Base-by-base conservation (phyloP, 352 stramenopile species). In the Pythium chondricola region DNA sequence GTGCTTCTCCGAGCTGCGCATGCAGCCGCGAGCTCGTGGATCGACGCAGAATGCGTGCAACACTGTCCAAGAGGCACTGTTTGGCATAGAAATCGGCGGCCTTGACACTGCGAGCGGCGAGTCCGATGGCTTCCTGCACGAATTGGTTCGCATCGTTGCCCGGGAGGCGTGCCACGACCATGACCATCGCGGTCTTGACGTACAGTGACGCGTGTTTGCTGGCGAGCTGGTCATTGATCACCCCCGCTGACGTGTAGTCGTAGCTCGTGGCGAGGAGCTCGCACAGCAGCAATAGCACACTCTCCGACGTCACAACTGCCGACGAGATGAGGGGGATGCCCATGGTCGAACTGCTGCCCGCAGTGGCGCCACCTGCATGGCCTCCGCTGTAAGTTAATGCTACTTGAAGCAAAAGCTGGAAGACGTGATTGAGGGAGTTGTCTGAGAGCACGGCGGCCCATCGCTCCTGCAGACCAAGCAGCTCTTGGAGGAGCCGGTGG, bases 81-180 rank as follows among this genome's bases (percentile, higher is more conserved):
- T 87, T 87, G 53, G 93, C 63, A 52, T 85, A 93, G 38, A 83
- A 86, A 54, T 94, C 83, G 16, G 71, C 75, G 2, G 67, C 44
- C 26, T 76, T 74, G 22, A 87, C 56, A 39, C 63, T 67, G 38
- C 80, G 82, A 48, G 66, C 78, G 24, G 73, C 63, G 42, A 93
- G 63, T n/a, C 60, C 56, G n/a, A 93, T 48, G 20, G 69, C 71
- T 35, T 94, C 83, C 0, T 65, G 54, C 7, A 91, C 33, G 43
- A 92, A 89, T 43, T 79, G 71, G 33, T 74, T 58, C 8, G 74
- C 71, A n/a, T 87, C 74, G 29, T 83, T 63, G 39, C 63, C 26
- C 14, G 60, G 65, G 18, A 92, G 61, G 4, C 72, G 69, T 41
- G 74, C 69, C 14, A 90, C 51, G 17, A 87, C 76, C 64, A 82